Evolutionary conservation across 2,329 filamentous ascomycete species (phyloP), one percentile per base, ranked within the genome.

Genomic region (Neopestalotiopsis clavispora): DNA sequence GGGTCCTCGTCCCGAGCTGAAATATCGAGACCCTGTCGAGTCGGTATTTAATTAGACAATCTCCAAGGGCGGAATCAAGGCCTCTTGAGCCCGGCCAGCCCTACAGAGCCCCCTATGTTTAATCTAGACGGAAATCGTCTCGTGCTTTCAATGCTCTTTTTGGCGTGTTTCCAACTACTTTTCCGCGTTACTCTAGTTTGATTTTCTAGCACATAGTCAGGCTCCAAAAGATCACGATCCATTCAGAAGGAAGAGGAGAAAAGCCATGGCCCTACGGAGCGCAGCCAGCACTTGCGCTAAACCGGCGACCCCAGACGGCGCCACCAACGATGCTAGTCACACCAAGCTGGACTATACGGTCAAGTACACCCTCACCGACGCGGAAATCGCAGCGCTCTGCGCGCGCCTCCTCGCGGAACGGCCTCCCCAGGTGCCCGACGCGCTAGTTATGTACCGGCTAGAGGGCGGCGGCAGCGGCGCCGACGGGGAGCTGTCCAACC

Each of bases 291-390:
- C 45, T n/a, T 9, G n/a, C 34, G 34, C 34, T 17, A 52, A 52
- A 20, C 17, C 7, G 45, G 45, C 45, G 45, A 52, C 45, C 17
- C 45, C 14, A 52, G 45, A 20, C n/a, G 45, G 45, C 17, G 45
- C 20, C 45, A 20, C 45, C 17, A 20, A 17, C 45, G 45, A 38
- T 14, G 9, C 13, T 14, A 28, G 23, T 28, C 3, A 28, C 23
- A 28, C 23, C 23, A 30, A 38, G 34, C 34, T 62, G 59, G n/a
- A 40, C 13, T 62, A 34, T 30, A 20, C 4, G 5, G 59, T 69
- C 32, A 65, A 69, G 32, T 71, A 69, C 20, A 71, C 70, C 1
- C 66, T 71, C 4, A 67, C 30, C 40, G 66, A 71, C 13, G 32
- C 38, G 14, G 68, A 71, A 32, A 17, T 71, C 30, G 63, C 64